Base-by-base conservation (phyloP, 140 eudicot genomes). In the Oenanthe javanica region DNA sequence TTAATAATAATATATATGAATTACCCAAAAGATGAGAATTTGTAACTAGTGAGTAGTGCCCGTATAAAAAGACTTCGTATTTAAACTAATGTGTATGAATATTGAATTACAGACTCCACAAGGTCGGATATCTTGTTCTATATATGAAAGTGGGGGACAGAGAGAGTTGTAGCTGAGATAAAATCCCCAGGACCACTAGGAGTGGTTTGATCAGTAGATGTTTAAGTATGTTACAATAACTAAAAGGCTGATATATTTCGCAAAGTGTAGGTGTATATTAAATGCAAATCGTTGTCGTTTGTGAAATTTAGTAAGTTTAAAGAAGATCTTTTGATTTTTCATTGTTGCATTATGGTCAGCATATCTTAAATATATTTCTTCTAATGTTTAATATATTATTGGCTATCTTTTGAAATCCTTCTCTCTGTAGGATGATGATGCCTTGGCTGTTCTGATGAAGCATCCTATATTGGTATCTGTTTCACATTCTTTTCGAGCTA, bases 391-490 rank as follows among this genome's bases (percentile, higher is more conserved):
- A 70, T 36, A 6, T 2, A 4, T 16, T 72, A 11, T 25, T 83
- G 43, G 47, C 57, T 74, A 49, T 51, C 49, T 66, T 45, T 43
- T 21, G 18, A 11, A 46, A 73, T n/a, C n/a, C 77, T 43, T 38
- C 27, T 21, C 77, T 10, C 1, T 79, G 83, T 66, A 94, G 98
- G 94, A 91, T 31, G 80, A 59, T 73, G 86, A 83, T 49, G 82
- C 81, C 77, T 87, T 94, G 81, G 64, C 63, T 67, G 90, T 87
- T 38, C 82, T 94, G 84, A 84, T 94, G 91, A 93, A 85, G 88
- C 89, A 92, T 81, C 96, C 96, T 43, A 50, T 76, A 80, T 78
- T 94, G 87, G 87, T 86, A 72, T 89, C 98, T 79, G 94, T 96
- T 45, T 87, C 98, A 14, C 72, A 63, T 59, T 69, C 89, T 52